Percentiles rank a stretch among this genome's conserved stretches.
phyloP scores from a whole-genome alignment of 2,329 filamentous ascomycete genomes.

The Diaporthe caulivora region DNA sequence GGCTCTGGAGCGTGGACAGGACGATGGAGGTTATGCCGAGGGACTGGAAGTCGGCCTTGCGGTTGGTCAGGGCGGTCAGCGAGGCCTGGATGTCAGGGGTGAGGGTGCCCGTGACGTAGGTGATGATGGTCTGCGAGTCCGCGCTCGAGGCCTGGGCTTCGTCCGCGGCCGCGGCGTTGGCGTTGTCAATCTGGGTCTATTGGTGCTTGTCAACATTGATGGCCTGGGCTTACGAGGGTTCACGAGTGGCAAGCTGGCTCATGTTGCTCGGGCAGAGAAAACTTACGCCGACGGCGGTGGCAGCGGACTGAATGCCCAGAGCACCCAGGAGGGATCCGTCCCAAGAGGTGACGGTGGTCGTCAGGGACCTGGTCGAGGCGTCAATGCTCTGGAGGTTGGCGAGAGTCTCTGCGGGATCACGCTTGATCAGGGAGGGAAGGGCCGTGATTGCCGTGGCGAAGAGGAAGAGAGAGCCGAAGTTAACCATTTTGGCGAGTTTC shows the following conservation, averaged over 20 bases:
- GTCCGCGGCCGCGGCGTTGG: constrained; percentile 29
- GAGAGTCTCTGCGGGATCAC: constrained; percentile 31
- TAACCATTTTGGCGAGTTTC: constrained; percentile 34
- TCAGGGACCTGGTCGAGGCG: constrained; percentile 29
- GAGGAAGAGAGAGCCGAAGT: constrained; percentile 30
- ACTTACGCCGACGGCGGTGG: constrained; percentile 30
- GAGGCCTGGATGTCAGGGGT: constrained; percentile 35
- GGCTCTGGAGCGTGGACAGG: constrained; percentile 35
- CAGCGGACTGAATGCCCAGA: constrained; percentile 20
- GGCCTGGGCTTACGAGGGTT: background rate
- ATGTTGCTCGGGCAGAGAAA: background rate
- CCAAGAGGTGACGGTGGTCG: constrained; percentile 32
- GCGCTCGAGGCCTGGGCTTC: constrained; percentile 31
- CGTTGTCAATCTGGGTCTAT: constrained; percentile 31
- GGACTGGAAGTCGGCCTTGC: constrained; percentile 32
- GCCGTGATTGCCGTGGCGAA: constrained; percentile 36
- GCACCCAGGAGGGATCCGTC: constrained; percentile 32
- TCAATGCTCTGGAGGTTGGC: constrained; percentile 36
- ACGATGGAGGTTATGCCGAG: constrained; percentile 29
- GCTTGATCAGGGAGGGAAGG: constrained; percentile 21
- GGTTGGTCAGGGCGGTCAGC: constrained; percentile 29
- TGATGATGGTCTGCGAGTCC: constrained; percentile 35
- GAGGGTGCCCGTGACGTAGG: constrained; percentile 31
- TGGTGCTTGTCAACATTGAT: background rate
- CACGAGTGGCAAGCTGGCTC: too few relatives aligned